Percentiles rank a stretch among this genome's conserved stretches.
These are phyloP conservation scores for Leptographium wingfieldii DNA, from an alignment of 2,329 filamentous ascomycete species.

Conservation along the genomic window DNA sequence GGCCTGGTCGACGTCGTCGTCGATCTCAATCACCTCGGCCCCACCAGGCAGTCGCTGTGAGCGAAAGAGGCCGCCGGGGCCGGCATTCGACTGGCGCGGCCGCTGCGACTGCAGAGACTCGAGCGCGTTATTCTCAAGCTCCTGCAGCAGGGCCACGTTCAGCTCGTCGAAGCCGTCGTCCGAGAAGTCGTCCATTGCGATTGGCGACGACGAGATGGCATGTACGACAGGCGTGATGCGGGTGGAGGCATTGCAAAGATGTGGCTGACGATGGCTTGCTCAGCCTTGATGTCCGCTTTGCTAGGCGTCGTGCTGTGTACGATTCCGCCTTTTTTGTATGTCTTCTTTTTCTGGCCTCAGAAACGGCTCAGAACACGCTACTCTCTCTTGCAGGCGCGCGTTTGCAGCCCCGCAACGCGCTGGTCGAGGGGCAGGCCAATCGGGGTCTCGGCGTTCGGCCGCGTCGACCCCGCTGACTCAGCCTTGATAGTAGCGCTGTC, in stretches of 20 bases:
- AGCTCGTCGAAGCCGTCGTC: conserved; percentile 52
- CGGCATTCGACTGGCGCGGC: background rate
- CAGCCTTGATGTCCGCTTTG: too few relatives aligned
- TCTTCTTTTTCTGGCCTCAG: too few relatives aligned
- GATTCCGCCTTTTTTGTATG: too few relatives aligned
- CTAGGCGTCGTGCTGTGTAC: too few relatives aligned
- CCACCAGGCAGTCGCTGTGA: background rate
- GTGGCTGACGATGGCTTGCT: background rate
- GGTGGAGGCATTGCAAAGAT: background rate
- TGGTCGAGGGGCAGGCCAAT: background rate
- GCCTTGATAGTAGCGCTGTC: background rate
- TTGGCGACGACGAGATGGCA: background rate
- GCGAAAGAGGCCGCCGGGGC: conserved; percentile 1
- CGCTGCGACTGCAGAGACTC: conserved; percentile 18
- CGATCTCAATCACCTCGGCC: background rate
- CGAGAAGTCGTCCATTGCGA: conserved; percentile 43
- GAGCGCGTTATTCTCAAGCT: conserved; percentile 44
- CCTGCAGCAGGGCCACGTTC: conserved; percentile 42
- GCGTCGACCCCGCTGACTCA: background rate
- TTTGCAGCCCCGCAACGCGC: too few relatives aligned
- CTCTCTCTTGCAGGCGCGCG: too few relatives aligned
- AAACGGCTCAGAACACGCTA: too few relatives aligned
- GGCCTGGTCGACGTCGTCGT: conserved; percentile 5
- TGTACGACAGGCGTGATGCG: background rate
- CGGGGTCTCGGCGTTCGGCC: background rate